Conservation (phyloP, 306 rosid species). For the Malus sieversii region DNA sequence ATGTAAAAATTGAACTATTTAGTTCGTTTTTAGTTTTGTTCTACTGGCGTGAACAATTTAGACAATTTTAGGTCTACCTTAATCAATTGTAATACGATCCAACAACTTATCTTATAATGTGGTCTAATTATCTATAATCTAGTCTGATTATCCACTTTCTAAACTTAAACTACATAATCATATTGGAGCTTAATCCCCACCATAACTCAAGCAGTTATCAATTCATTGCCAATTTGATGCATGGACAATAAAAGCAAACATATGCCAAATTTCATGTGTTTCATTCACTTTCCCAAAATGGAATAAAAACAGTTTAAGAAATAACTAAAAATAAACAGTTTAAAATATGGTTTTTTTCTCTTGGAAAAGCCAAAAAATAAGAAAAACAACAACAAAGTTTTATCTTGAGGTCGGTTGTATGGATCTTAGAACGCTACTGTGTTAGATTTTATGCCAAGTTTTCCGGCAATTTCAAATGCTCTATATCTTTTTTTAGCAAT, state of each 20-base stretch:
- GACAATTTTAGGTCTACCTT: too few relatives aligned
- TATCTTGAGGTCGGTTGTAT: too few relatives aligned
- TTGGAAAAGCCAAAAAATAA: neutral
- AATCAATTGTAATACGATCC: neutral
- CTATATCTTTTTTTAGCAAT: too few relatives aligned
- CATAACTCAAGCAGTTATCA: neutral
- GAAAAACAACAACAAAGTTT: too few relatives aligned
- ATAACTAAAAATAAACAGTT: neutral
- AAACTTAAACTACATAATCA: too few relatives aligned
- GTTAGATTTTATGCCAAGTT: too few relatives aligned
- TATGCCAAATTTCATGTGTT: neutral
- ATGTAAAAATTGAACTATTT: too few relatives aligned
- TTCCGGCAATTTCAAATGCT: too few relatives aligned
- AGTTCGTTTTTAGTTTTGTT: too few relatives aligned
- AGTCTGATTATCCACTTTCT: neutral
- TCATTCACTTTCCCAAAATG: neutral
- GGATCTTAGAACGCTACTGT: accelerated
- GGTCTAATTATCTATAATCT: neutral
- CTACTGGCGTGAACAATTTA: too few relatives aligned
- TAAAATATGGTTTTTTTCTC: neutral
- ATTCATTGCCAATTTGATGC: neutral
- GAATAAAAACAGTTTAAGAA: neutral
- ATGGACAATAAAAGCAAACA: neutral
- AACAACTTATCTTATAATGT: neutral
- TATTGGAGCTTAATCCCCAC: neutral